A percentile compares a stretch with the other conserved stretches of the same genome.
Conservation (phyloP, 192 early-diverging fungal genomes). For the Mortierella alpina region DNA sequence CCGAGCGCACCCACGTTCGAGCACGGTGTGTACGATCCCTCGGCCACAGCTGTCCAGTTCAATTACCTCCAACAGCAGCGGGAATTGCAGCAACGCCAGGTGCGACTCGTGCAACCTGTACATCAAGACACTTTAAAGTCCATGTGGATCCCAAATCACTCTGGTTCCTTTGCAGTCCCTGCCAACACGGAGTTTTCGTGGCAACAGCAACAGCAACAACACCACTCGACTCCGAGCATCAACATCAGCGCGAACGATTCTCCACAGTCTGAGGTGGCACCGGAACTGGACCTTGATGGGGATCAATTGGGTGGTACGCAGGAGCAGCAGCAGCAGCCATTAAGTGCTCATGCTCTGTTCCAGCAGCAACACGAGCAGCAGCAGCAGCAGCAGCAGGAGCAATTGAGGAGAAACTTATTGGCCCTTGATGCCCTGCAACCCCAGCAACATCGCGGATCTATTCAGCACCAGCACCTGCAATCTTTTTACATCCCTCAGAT, state of each 20-base stretch:
- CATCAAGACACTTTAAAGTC: conserved; percentile 15
- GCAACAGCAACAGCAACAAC: conserved; percentile 19
- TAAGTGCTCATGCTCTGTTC: conserved; percentile 28
- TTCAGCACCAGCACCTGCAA: conserved; percentile 45
- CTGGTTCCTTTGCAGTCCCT: conserved; percentile 26
- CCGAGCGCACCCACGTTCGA: background rate
- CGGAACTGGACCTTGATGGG: conserved; percentile 13
- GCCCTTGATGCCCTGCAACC: background rate
- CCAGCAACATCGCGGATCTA: conserved; percentile 24
- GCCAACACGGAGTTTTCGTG: conserved; percentile 3
- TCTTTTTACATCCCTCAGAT: conserved; percentile 47
- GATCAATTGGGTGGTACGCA: background rate
- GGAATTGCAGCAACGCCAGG: conserved; percentile 11
- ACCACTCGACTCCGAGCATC: conserved; percentile 26
- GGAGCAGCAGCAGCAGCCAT: conserved; percentile 30
- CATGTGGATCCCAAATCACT: conserved; percentile 36
- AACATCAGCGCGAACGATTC: conserved; percentile 40
- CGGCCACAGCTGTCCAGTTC: conserved; percentile 2
- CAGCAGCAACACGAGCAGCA: conserved; percentile 43
- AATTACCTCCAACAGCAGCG: conserved; percentile 18
- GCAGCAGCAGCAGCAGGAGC: conserved; percentile 18
- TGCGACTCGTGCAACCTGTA: background rate
- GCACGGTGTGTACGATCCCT: background rate
- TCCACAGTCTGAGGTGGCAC: conserved; percentile 15
- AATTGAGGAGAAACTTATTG: conserved; percentile 14